phyloP scores from a whole-genome alignment of 495 filamentous ascomycete genomes.

The Parmelia sp. region DNA sequence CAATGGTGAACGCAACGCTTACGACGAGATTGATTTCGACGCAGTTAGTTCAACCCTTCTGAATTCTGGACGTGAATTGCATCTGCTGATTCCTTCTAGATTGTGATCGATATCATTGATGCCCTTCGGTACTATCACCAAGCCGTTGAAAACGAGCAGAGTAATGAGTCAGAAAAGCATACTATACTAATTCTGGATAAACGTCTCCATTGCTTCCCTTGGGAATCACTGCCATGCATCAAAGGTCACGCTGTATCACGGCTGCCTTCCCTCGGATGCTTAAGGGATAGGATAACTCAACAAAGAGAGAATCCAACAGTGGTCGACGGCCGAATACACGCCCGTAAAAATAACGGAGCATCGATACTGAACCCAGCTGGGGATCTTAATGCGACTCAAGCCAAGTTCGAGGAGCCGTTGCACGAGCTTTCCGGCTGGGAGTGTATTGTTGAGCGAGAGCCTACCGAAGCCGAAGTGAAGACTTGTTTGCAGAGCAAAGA shows the following conservation, averaged over 20 bases:
- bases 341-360: conserved; percentile 56
- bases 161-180: conserved; percentile 65
- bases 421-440: conserved; percentile 54
- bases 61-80: not conserved
- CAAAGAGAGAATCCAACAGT: conserved; percentile 35
- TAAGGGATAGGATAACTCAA: conserved; percentile 60
- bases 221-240: conserved; percentile 90
- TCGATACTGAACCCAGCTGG: conserved; percentile 84
- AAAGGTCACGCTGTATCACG: conserved; percentile 72
- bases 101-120: conserved; percentile 77
- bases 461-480: conserved; percentile 72
- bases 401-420: conserved; percentile 59
- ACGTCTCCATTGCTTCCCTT: conserved; percentile 79
- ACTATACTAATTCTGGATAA: conserved; percentile 94
- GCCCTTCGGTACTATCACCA: conserved; percentile 73
- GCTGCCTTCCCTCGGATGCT: conserved; percentile 72
- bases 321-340: conserved; percentile 39
- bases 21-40: conserved; percentile 97
- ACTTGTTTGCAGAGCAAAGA: conserved; percentile 51
- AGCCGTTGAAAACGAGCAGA: conserved; percentile 38
- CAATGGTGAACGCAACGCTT: conserved; percentile 90
- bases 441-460: conserved; percentile 57
- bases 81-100: conserved; percentile 33
- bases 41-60: conserved; percentile 33
- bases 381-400: conserved; percentile 75